Evolutionary conservation across 768 basidiomycete species (phyloP), one percentile per base, ranked within the genome.

Genomic region (Naganishia onofrii): DNA sequence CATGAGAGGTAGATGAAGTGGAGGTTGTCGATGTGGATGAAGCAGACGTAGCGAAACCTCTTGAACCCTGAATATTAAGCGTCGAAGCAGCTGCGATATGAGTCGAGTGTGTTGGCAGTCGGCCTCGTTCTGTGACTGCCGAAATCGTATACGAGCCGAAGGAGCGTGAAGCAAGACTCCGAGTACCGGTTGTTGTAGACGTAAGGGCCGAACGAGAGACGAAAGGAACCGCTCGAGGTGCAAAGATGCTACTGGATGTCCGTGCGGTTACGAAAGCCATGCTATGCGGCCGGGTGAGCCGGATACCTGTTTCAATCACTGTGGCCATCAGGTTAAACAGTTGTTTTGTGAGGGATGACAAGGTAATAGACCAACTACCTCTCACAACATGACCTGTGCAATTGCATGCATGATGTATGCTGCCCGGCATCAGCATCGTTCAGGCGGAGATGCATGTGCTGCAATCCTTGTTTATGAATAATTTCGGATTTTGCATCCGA

Each of bases 401-500:
- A n/a, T n/a, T n/a, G n/a, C n/a, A n/a, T 42, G 48, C 48, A 51
- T 51, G 19, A 51, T 51, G 48, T 51, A 51, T 51, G 21, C 48
- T 51, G 15, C 7, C 19, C 54, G 54, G 54, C 54, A 29, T 55
- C 54, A 28, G 1, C 21, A 55, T 34, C n/a, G n/a, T n/a, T n/a
- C 4, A 26, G 15, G 42, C 38, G 36, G 38, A 44, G 38, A 63
- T 28, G 10, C 23, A 12, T 9, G 19, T 5, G 13, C 23, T 26
- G 38, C 42, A 26, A 12, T 34, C 32, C 32, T 46, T 38, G 26
- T 46, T 23, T 15, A 15, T 42, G 42, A 17, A 63, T 63, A 63
- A 63, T 63, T 44, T 44, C 38, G 23, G 60, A 42, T 13, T 63
- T 44, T 44, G 60, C 36, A 42, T 63, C 60, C 60, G 60, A n/a